Percentiles rank a stretch among this genome's conserved stretches.
phyloP scores from a whole-genome alignment of 169 alveolate species.

The Plasmodium yoelii region DNA sequence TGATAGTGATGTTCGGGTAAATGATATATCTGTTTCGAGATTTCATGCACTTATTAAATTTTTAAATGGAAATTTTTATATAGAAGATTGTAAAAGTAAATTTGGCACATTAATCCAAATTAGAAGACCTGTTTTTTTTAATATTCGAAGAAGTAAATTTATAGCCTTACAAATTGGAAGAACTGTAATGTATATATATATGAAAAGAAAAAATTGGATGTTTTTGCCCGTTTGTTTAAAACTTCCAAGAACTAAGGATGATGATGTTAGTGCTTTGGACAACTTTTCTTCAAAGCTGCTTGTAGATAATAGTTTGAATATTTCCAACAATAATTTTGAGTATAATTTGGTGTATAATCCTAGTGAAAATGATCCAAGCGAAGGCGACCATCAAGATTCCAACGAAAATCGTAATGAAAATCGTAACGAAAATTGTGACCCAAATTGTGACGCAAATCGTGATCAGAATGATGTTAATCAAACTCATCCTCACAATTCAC shows the following conservation, averaged over 20 bases:
- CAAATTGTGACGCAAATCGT: neutral
- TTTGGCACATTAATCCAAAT: constrained; percentile 94
- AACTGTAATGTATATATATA: constrained; percentile 80
- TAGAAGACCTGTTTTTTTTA: constrained; percentile 73
- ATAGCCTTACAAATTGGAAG: constrained; percentile 83
- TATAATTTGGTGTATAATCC: neutral
- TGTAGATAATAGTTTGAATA: constrained; percentile 53
- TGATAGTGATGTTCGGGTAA: constrained; percentile 92
- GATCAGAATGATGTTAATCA: neutral
- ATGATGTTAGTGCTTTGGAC: constrained; percentile 64
- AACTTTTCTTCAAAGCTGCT: constrained; percentile 51
- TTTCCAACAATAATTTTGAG: constrained; percentile 28
- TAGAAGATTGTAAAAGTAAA: constrained; percentile 94
- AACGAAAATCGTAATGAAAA: neutral
- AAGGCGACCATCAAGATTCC: neutral
- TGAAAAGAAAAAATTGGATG: constrained; percentile 73
- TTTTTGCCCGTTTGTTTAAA: constrained; percentile 53
- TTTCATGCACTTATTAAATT: constrained; percentile 91
- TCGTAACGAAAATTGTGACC: too few species aligned
- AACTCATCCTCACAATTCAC: neutral
- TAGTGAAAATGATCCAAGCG: neutral
- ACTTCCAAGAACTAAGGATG: constrained; percentile 64
- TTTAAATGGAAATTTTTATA: constrained; percentile 90
- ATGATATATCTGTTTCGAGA: constrained; percentile 96
- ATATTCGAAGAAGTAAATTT: constrained; percentile 56